phyloP scores from a whole-genome alignment of 2,329 filamentous ascomycete species.

The Samsoniella hepiali region DNA sequence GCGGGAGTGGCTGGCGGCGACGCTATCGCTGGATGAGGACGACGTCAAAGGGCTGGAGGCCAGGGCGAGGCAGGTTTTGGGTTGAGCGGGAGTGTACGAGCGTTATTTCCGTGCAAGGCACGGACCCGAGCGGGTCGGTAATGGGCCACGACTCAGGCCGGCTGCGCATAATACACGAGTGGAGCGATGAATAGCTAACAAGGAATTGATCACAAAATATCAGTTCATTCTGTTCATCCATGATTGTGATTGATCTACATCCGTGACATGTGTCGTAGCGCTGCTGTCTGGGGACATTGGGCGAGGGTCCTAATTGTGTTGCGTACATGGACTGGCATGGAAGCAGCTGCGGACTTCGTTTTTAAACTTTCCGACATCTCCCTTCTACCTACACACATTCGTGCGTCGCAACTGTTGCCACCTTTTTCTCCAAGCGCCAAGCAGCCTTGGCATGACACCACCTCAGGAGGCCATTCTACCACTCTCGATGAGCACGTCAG shows the following conservation, averaged over 20 bases:
- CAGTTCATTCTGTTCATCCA: too few relatives aligned
- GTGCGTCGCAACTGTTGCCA: neutral
- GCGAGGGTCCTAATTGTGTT: neutral
- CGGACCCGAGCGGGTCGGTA: neutral
- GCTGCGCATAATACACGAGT: too few relatives aligned
- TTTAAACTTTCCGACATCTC: too few relatives aligned
- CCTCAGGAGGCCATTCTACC: neutral
- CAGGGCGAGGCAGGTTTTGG: neutral
- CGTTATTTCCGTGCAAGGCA: neutral
- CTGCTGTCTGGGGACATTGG: too few relatives aligned
- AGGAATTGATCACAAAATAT: too few relatives aligned
- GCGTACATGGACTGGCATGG: neutral
- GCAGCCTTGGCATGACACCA: neutral
- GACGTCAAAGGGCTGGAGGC: slow-evolving; percentile 21
- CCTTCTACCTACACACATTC: too few relatives aligned
- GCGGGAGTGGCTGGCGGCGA: slow-evolving; percentile 42
- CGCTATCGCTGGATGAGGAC: slow-evolving; percentile 20
- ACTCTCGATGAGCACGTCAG: neutral
- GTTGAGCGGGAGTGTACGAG: neutral
- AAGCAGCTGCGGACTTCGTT: neutral
- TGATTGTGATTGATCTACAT: too few relatives aligned
- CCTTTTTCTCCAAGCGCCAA: neutral
- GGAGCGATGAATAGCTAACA: too few relatives aligned
- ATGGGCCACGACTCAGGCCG: neutral
- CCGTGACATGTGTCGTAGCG: too few relatives aligned